These are phyloP conservation scores for Solanum pennellii DNA, from an alignment of 257 asterid species.

Conservation along the genomic window DNA sequence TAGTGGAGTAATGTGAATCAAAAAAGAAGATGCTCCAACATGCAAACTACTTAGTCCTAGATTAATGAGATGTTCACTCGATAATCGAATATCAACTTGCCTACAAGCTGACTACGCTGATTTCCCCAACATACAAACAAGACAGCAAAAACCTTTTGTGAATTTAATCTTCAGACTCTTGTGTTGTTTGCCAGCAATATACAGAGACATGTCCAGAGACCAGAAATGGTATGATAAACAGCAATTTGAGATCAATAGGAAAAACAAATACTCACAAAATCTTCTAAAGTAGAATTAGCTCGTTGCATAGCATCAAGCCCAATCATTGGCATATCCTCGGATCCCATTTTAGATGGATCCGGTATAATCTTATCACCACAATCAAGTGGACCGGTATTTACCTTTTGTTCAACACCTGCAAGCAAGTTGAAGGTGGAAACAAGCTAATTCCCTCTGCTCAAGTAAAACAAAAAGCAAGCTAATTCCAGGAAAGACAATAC, in stretches of 20 bases:
- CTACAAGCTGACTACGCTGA: background rate
- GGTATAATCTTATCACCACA: conserved; percentile 16
- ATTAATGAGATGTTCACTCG: background rate
- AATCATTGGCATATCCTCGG: conserved; percentile 34
- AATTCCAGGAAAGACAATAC: background rate
- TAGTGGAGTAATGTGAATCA: background rate
- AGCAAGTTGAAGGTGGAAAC: background rate
- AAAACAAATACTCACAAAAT: conserved; percentile 58
- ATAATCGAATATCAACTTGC: background rate
- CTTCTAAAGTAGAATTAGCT: conserved; percentile 89
- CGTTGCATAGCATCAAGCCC: conserved; percentile 72
- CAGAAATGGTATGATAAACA: background rate
- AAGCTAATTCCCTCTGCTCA: background rate
- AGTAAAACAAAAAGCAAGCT: background rate
- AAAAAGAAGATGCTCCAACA: background rate
- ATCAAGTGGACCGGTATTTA: conserved; percentile 7
- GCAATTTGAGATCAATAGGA: background rate
- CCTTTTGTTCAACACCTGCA: conserved; percentile 35
- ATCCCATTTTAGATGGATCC: conserved; percentile 8
- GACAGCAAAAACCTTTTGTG: background rate
- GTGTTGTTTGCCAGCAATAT: background rate
- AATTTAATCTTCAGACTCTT: background rate
- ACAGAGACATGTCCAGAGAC: background rate
- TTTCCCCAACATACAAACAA: background rate
- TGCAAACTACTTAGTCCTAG: background rate